Percentiles rank a stretch among this genome's conserved stretches.
phyloP scores from a whole-genome alignment of 1,284 basidiomycete species.

The Entoloma clypeatum region DNA sequence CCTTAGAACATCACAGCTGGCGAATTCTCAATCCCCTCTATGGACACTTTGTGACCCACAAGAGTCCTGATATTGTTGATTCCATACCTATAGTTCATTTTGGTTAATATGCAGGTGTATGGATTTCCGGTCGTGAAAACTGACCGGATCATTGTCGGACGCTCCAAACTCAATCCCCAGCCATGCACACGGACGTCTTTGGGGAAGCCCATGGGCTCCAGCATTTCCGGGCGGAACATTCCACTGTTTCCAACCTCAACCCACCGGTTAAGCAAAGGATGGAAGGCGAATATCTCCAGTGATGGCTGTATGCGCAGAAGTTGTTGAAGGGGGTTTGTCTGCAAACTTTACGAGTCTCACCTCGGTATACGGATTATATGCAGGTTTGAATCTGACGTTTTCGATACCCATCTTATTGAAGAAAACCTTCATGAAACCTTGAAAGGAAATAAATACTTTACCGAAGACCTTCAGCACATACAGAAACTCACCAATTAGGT shows the following conservation, averaged over 20 bases:
- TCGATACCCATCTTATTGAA: slow-evolving; percentile 98
- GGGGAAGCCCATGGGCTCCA: slow-evolving; percentile 98
- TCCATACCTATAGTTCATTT: slow-evolving; percentile 52
- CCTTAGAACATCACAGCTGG: slow-evolving; percentile 82
- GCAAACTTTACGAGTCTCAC: slow-evolving; percentile 36
- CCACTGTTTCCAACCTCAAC: slow-evolving; percentile 96
- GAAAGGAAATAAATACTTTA: slow-evolving; percentile 1
- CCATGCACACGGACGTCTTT: slow-evolving; percentile 96
- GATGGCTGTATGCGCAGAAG: slow-evolving; percentile 62
- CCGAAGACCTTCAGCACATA: not conserved
- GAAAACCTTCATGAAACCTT: slow-evolving; percentile 97
- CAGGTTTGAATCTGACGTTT: slow-evolving; percentile 95
- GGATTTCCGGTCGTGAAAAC: slow-evolving; percentile 27
- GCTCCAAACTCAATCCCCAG: slow-evolving; percentile 93
- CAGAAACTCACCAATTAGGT: slow-evolving; percentile 76
- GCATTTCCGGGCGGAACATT: slow-evolving; percentile 99
- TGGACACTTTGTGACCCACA: slow-evolving; percentile 95
- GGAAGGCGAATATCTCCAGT: slow-evolving; percentile 99
- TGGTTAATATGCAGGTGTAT: slow-evolving; percentile 1
- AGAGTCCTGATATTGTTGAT: slow-evolving; percentile 97
- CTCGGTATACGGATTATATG: slow-evolving; percentile 97
- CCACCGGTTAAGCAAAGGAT: slow-evolving; percentile 92
- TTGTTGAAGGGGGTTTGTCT: not conserved
- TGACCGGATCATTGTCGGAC: slow-evolving; percentile 99
- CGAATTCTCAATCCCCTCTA: slow-evolving; percentile 85